A percentile compares a stretch with the other conserved stretches of the same genome.
phyloP scores from a whole-genome alignment of 2,329 filamentous ascomycete species.

The Pezicula neosporulosa region DNA sequence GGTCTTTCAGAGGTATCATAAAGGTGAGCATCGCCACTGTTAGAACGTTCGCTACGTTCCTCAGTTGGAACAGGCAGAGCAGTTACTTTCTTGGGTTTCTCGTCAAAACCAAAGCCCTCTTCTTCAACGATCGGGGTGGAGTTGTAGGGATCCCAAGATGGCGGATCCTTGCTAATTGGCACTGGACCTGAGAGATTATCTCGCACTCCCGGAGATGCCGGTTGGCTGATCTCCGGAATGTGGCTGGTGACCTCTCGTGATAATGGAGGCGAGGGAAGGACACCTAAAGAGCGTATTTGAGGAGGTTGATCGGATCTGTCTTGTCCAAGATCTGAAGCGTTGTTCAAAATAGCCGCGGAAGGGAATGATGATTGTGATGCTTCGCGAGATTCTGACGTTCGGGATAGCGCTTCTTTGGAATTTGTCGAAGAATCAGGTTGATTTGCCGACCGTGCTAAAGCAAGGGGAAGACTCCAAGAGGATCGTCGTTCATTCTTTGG shows the following conservation, averaged over 20 bases:
- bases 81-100: slow-evolving; percentile 7
- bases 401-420: slow-evolving; percentile 13
- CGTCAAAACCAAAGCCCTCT: slow-evolving; percentile 27
- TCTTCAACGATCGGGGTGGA: slow-evolving; percentile 35
- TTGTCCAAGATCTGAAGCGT: background rate
- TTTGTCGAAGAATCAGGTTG: slow-evolving; percentile 21
- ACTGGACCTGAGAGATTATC: slow-evolving; percentile 19
- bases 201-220: slow-evolving; percentile 10
- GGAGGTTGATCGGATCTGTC: background rate
- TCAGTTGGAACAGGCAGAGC: background rate
- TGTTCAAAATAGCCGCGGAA: background rate
- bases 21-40: slow-evolving; percentile 19
- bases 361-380: slow-evolving; percentile 9
- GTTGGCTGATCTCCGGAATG: slow-evolving; percentile 6
- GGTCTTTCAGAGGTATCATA: slow-evolving; percentile 16
- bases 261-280: background rate
- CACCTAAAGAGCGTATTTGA: background rate
- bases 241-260: background rate
- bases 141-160: slow-evolving; percentile 32
- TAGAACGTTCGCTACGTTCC: slow-evolving; percentile 15
- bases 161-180: slow-evolving; percentile 32
- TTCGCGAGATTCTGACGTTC: slow-evolving; percentile 9
- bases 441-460: slow-evolving; percentile 30
- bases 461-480: slow-evolving; percentile 40
- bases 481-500: slow-evolving; percentile 34